Evolutionary conservation across 306 rosid species (phyloP).

Genomic region (Rosa multiflora): DNA sequence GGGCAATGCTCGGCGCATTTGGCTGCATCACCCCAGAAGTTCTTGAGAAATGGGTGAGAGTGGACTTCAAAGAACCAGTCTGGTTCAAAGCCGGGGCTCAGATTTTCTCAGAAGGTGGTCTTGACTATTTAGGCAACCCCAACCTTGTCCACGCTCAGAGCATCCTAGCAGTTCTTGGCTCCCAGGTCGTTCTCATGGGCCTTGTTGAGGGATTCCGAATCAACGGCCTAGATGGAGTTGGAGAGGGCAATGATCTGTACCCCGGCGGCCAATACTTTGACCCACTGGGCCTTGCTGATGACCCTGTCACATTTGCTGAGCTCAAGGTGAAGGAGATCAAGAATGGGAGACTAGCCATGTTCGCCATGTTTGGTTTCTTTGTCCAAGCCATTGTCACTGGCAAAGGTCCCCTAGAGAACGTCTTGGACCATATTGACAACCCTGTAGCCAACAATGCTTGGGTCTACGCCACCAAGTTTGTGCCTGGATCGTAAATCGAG

Average conservation of each 20-base stretch:
- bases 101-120: conserved; percentile 87
- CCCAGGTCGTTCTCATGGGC: conserved; percentile 82
- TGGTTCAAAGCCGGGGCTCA: conserved; percentile 97
- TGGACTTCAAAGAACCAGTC: conserved; percentile 87
- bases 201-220: conserved; percentile 88
- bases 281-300: conserved; percentile 90
- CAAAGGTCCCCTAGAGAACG: conserved; percentile 86
- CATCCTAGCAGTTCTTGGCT: conserved; percentile 79
- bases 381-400: conserved; percentile 97
- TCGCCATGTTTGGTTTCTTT: conserved; percentile 94
- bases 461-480: conserved; percentile 94
- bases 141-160: conserved; percentile 92
- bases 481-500: conserved; percentile 62
- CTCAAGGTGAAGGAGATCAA: conserved; percentile 91
- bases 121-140: conserved; percentile 88
- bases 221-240: conserved; percentile 85
- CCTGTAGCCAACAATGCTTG: conserved; percentile 95
- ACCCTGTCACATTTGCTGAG: conserved; percentile 77
- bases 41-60: conserved; percentile 61
- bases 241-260: conserved; percentile 86
- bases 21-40: conserved; percentile 95
- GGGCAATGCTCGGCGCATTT: conserved; percentile 97
- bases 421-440: conserved; percentile 81
- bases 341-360: conserved; percentile 89
- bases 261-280: conserved; percentile 94